phyloP scores from a whole-genome alignment of 2,329 filamentous ascomycete genomes.

The Fonsecaea pedrosoi region DNA sequence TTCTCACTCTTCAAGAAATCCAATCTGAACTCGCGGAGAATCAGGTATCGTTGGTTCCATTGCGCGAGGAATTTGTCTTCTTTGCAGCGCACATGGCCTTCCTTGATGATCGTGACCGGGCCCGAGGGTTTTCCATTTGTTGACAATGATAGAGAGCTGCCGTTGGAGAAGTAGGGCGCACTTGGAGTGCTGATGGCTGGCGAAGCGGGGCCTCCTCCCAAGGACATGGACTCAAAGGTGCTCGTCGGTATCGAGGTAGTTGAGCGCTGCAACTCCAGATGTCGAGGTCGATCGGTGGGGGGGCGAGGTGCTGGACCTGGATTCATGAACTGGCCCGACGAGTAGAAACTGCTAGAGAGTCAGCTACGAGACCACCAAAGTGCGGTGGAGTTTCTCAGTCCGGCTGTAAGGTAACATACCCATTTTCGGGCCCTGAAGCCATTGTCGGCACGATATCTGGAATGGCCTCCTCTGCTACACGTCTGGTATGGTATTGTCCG shows the following conservation, averaged over 20 bases:
- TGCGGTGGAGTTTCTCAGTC: neutral
- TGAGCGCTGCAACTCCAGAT: slow-evolving; percentile 76
- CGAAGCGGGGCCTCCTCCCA: slow-evolving; percentile 65
- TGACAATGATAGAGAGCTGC: slow-evolving; percentile 73
- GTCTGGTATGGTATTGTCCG: slow-evolving; percentile 17
- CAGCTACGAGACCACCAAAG: slow-evolving; percentile 6
- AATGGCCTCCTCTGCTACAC: slow-evolving; percentile 19
- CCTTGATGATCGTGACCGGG: slow-evolving; percentile 76
- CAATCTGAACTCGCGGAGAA: slow-evolving; percentile 88
- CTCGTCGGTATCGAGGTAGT: slow-evolving; percentile 76
- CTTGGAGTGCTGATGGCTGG: slow-evolving; percentile 69
- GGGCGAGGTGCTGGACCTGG: slow-evolving; percentile 92
- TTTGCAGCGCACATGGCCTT: slow-evolving; percentile 66
- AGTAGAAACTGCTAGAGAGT: slow-evolving; percentile 60
- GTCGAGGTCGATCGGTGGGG: slow-evolving; percentile 78
- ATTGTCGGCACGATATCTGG: slow-evolving; percentile 25
- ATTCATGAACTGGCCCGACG: slow-evolving; percentile 84
- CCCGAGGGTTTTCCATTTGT: slow-evolving; percentile 64
- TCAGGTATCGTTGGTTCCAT: slow-evolving; percentile 91
- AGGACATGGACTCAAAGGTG: slow-evolving; percentile 70
- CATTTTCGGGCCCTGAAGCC: slow-evolving; percentile 34
- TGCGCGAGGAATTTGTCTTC: slow-evolving; percentile 79
- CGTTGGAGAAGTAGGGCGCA: slow-evolving; percentile 69
- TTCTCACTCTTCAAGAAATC: slow-evolving; percentile 94
- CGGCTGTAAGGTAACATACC: slow-evolving; percentile 23